These are phyloP conservation scores for Pyrus communis DNA, from an alignment of 306 rosid species.

Conservation along the genomic window DNA sequence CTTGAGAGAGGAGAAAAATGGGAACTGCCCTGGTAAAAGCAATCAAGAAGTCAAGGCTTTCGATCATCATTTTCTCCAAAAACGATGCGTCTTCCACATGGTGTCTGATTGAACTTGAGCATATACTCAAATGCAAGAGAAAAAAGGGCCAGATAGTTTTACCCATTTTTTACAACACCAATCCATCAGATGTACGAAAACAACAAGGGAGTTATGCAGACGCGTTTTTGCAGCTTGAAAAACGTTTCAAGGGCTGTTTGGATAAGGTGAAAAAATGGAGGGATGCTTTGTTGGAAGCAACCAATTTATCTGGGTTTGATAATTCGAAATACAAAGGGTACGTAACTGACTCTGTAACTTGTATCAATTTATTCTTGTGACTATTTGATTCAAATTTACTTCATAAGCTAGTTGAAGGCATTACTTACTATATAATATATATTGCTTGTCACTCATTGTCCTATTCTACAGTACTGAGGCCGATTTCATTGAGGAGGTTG, in stretches of 20 bases:
- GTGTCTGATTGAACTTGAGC: neutral
- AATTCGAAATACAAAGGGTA: neutral
- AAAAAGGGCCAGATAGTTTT: neutral
- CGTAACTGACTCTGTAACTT: neutral
- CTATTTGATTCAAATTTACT: neutral
- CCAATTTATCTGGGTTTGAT: neutral
- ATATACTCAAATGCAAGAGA: neutral
- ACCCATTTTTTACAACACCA: neutral
- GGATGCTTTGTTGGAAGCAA: neutral
- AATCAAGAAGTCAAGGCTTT: neutral
- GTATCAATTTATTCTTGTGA: neutral
- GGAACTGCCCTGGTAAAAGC: neutral
- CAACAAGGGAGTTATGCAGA: neutral
- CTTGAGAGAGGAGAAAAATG: neutral
- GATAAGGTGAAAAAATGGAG: neutral
- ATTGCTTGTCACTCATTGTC: neutral
- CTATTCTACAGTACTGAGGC: neutral
- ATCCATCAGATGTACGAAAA: neutral
- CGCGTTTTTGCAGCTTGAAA: neutral
- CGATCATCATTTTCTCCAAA: neutral
- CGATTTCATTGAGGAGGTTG: neutral
- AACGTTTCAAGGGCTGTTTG: neutral
- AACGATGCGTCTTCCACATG: neutral
- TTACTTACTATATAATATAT: neutral
- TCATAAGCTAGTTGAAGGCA: neutral